Percentiles rank a stretch among this genome's conserved stretches.
phyloP scores from a whole-genome alignment of 306 rosid species.

The Quercus bicolor region DNA sequence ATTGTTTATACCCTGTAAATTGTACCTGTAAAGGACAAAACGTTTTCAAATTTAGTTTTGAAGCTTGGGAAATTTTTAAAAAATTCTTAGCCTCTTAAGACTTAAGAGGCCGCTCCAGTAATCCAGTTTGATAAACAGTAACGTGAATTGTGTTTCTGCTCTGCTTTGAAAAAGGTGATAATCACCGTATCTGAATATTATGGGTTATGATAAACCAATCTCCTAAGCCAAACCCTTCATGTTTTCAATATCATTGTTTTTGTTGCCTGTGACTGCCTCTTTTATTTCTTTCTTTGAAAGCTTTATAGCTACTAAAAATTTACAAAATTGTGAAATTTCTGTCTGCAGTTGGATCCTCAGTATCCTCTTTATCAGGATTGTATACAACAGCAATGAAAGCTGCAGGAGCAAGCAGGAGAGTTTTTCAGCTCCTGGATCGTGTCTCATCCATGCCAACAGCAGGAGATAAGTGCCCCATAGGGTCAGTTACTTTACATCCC shows the following conservation, averaged over 20 bases:
- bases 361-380: constrained; percentile 43
- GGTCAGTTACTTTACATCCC: constrained; percentile 10
- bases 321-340: not conserved
- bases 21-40: not conserved
- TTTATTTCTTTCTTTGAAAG: not conserved
- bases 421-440: constrained; percentile 50
- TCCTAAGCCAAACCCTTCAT: not conserved
- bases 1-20: not conserved
- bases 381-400: constrained; percentile 49
- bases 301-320: not conserved
- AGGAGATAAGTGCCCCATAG: constrained; percentile 40
- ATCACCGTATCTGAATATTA: not conserved
- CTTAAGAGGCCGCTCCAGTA: not conserved
- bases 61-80: not conserved
- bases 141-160: not conserved
- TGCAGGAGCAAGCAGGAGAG: constrained; percentile 52
- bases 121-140: not conserved
- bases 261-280: not conserved
- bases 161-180: not conserved
- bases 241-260: not conserved
- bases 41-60: not conserved
- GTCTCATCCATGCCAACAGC: constrained; percentile 36
- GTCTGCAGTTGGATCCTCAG: constrained; percentile 36
- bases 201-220: not conserved
- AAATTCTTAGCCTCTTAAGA: not conserved